These are phyloP conservation scores for Trypethelium eluteriae DNA, from an alignment of 495 filamentous ascomycete genomes.

Conservation along the genomic window DNA sequence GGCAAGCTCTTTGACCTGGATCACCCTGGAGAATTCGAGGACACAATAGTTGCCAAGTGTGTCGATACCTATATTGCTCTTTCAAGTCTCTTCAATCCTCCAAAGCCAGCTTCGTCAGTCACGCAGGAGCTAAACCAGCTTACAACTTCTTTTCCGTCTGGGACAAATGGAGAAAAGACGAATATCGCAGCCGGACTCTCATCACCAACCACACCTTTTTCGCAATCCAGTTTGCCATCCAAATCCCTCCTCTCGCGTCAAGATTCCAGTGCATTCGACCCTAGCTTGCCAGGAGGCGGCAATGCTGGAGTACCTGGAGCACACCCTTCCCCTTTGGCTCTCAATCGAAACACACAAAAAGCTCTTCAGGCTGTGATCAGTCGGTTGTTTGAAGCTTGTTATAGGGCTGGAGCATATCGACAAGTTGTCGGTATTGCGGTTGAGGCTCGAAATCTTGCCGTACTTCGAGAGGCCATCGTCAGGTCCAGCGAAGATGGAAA, in stretches of 20 bases:
- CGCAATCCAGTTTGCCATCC: conserved; percentile 79
- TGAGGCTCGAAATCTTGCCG: conserved; percentile 86
- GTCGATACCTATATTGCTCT: conserved; percentile 94
- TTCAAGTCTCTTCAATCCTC: conserved; percentile 60
- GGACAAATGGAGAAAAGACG: conserved; percentile 49
- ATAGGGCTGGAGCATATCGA: conserved; percentile 76
- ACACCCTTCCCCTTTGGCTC: conserved; percentile 47
- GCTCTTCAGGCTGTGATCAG: conserved; percentile 77
- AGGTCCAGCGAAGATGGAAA: conserved; percentile 73
- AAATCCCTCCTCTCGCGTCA: conserved; percentile 86
- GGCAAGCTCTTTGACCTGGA: conserved; percentile 93
- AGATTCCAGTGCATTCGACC: conserved; percentile 53
- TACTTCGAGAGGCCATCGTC: conserved; percentile 80
- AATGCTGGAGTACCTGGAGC: conserved; percentile 47
- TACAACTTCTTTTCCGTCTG: conserved; percentile 61
- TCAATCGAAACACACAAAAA: conserved; percentile 53
- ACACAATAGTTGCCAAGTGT: conserved; percentile 92
- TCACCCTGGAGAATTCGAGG: conserved; percentile 88
- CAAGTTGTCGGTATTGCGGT: conserved; percentile 99
- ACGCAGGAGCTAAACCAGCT: conserved; percentile 56
- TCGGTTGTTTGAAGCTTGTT: conserved; percentile 83
- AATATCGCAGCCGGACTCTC: conserved; percentile 64
- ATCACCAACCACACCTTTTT: conserved; percentile 88
- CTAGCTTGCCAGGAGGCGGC: conserved; percentile 46
- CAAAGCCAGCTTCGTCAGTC: conserved; percentile 38